phyloP scores from a whole-genome alignment of 2,329 filamentous ascomycete genomes.

The Penicillium olsonii region DNA sequence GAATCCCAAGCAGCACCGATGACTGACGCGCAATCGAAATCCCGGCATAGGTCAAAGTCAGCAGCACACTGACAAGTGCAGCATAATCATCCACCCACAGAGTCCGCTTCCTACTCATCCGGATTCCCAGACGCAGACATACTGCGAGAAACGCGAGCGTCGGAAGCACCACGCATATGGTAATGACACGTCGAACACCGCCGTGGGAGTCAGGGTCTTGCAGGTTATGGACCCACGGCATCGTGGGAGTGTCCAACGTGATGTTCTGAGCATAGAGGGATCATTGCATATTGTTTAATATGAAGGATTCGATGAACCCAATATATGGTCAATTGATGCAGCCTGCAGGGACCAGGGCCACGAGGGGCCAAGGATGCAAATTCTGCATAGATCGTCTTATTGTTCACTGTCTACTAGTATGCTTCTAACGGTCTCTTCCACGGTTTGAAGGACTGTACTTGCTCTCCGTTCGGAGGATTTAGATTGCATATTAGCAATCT shows the following conservation, averaged over 20 bases:
- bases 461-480: background rate
- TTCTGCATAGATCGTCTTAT: background rate
- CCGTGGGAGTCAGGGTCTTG: constrained; percentile 23
- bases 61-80: constrained; percentile 22
- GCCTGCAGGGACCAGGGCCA: background rate
- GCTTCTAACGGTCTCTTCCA: too few relatives aligned
- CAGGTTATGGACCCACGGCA: constrained; percentile 35
- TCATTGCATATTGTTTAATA: background rate
- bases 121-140: constrained; percentile 27
- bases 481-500: background rate
- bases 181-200: constrained; percentile 23
- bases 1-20: background rate
- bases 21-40: constrained; percentile 25
- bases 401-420: background rate
- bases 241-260: constrained; percentile 8
- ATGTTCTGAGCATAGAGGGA: background rate
- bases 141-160: constrained; percentile 25
- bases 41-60: constrained; percentile 20
- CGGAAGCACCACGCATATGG: constrained; percentile 24
- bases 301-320: background rate
- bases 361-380: background rate
- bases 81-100: constrained; percentile 32
- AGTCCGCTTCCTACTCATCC: constrained; percentile 18
- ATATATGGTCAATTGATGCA: background rate
- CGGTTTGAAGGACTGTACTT: too few relatives aligned